Percentiles rank a stretch among this genome's conserved stretches.
Conservation (phyloP, 1,284 basidiomycete genomes). For the Rhizopogon parksii region DNA sequence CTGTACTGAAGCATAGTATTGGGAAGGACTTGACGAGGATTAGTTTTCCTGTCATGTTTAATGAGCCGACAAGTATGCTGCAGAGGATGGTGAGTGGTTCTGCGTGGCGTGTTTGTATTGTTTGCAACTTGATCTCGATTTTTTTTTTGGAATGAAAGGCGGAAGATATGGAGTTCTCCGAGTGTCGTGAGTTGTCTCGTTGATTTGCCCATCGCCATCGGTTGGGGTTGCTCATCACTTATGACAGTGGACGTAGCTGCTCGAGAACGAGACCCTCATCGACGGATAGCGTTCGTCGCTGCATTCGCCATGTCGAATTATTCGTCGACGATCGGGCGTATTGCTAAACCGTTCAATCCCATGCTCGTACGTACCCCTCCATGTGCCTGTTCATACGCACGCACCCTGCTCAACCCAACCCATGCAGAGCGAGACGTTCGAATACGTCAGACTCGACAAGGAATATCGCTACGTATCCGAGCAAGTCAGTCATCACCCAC, state of each 20-base stretch:
- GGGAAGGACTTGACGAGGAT: constrained; percentile 98
- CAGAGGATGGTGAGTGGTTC: constrained; percentile 59
- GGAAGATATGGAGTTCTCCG: constrained; percentile 94
- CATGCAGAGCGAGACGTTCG: constrained; percentile 77
- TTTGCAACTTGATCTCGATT: neutral
- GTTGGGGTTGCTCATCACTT: too few species aligned
- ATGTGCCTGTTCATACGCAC: neutral
- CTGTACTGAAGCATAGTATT: constrained; percentile 91
- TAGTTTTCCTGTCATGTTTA: constrained; percentile 93
- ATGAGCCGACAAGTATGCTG: constrained; percentile 95
- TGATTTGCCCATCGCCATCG: neutral
- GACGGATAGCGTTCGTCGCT: constrained; percentile 88
- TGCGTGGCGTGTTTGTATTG: constrained; percentile 2
- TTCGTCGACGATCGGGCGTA: constrained; percentile 89
- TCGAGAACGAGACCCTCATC: constrained; percentile 69
- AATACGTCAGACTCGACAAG: constrained; percentile 85
- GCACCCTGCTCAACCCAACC: constrained; percentile 2
- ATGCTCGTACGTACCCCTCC: constrained; percentile 54
- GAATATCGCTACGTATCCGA: constrained; percentile 91
- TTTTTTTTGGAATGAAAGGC: constrained; percentile 38
- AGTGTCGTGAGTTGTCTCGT: constrained; percentile 55
- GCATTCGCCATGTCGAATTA: constrained; percentile 99
- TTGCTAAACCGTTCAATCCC: constrained; percentile 94
- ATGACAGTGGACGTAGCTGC: constrained; percentile 76
- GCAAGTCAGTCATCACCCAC: constrained; percentile 95